A percentile compares a stretch with the other conserved stretches of the same genome.
These are phyloP conservation scores for Hippophae tibetana DNA, from an alignment of 306 rosid species.

Conservation along the genomic window DNA sequence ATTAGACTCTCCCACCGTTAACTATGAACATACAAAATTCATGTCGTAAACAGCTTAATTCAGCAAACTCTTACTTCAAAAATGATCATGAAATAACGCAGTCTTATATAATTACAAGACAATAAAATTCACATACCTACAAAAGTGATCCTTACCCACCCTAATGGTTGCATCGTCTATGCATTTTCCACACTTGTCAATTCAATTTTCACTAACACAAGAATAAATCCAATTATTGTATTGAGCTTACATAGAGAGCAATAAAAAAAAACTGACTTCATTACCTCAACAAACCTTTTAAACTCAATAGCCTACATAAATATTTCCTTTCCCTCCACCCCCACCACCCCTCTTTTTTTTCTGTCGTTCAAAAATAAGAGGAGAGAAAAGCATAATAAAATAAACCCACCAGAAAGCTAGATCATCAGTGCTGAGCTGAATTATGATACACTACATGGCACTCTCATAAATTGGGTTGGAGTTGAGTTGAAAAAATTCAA, in stretches of 20 bases:
- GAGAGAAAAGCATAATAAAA: slow-evolving; percentile 11
- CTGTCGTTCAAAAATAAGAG: not conserved
- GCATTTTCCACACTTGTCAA: slow-evolving; percentile 47
- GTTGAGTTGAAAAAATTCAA: slow-evolving; percentile 22
- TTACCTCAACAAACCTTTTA: slow-evolving; percentile 36
- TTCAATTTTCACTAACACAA: slow-evolving; percentile 55
- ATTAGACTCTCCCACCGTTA: too few relatives aligned
- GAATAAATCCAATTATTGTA: slow-evolving; percentile 97
- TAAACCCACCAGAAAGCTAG: slow-evolving; percentile 43
- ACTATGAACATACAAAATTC: too few relatives aligned
- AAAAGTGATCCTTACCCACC: slow-evolving; percentile 19
- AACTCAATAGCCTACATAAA: slow-evolving; percentile 44
- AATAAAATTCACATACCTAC: slow-evolving; percentile 20
- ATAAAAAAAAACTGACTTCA: slow-evolving; percentile 38
- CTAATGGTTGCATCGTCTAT: slow-evolving; percentile 39
- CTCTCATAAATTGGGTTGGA: slow-evolving; percentile 23
- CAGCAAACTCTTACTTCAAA: too few relatives aligned
- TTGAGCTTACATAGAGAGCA: slow-evolving; percentile 25
- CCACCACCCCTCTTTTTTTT: not conserved
- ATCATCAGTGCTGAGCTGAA: slow-evolving; percentile 39
- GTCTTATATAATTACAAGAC: too few relatives aligned
- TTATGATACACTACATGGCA: slow-evolving; percentile 19
- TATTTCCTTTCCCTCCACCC: slow-evolving; percentile 3
- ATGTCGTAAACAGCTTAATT: too few relatives aligned
- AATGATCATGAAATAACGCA: too few relatives aligned